These are phyloP conservation scores for Cichorium intybus DNA, from an alignment of 140 eudicot genomes.

Conservation along the genomic window DNA sequence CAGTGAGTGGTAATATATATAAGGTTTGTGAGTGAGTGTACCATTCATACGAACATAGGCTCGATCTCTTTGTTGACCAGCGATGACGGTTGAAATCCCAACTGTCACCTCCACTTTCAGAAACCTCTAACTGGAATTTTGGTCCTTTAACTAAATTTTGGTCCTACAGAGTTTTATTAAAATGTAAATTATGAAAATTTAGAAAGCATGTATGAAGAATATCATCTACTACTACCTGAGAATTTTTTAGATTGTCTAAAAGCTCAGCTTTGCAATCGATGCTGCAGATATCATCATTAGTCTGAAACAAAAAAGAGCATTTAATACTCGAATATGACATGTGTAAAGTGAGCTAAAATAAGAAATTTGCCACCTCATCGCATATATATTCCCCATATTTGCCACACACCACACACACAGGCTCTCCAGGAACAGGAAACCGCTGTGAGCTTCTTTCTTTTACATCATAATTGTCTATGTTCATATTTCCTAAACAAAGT, in stretches of 20 bases:
- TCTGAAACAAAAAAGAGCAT: slow-evolving; percentile 35
- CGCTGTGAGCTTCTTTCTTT: slow-evolving; percentile 68
- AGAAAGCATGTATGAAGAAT: too few species aligned
- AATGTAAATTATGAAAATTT: neutral
- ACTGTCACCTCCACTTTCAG: slow-evolving; percentile 48
- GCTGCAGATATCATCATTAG: slow-evolving; percentile 88
- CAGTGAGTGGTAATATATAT: too few species aligned
- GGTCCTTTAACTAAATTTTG: slow-evolving; percentile 25
- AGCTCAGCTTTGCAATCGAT: slow-evolving; percentile 77
- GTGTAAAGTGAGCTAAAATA: neutral
- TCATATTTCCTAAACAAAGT: slow-evolving; percentile 24
- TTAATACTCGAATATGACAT: neutral
- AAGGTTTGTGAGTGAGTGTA: slow-evolving; percentile 23
- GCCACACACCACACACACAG: slow-evolving; percentile 78
- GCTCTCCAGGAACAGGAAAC: slow-evolving; percentile 84
- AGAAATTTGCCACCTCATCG: slow-evolving; percentile 57
- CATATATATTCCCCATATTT: slow-evolving; percentile 92
- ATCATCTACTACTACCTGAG: slow-evolving; percentile 46
- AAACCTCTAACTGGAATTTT: slow-evolving; percentile 35
- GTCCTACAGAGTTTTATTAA: slow-evolving; percentile 31
- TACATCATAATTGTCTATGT: slow-evolving; percentile 37
- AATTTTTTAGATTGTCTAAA: slow-evolving; percentile 39
- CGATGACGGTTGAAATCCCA: slow-evolving; percentile 71
- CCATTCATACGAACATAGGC: slow-evolving; percentile 76
- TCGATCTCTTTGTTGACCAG: slow-evolving; percentile 73